These are phyloP conservation scores for Arthrobotrys sphaeroides DNA, from an alignment of 2,329 filamentous ascomycete genomes.

Conservation along the genomic window DNA sequence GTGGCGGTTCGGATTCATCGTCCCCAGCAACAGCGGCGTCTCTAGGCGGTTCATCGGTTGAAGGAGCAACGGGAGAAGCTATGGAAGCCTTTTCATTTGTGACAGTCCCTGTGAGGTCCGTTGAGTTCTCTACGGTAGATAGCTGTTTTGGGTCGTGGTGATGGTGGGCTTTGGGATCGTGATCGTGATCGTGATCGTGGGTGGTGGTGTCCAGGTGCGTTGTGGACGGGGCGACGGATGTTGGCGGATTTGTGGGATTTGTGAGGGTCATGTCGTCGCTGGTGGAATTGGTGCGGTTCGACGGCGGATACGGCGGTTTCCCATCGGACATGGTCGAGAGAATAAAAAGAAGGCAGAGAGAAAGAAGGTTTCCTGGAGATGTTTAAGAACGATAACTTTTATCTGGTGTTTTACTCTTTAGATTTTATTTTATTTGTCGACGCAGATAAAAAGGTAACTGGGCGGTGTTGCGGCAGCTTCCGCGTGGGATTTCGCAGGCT, in stretches of 20 bases:
- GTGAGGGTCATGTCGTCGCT: conserved; percentile 52
- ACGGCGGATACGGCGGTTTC: conserved; percentile 29
- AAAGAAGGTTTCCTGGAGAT: background rate
- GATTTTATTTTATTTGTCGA: background rate
- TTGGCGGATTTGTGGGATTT: conserved; percentile 38
- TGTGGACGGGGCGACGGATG: conserved; percentile 48
- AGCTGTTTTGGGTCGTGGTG: background rate
- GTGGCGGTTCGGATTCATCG: conserved; percentile 13
- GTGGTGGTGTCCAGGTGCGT: conserved; percentile 4
- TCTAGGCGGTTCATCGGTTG: background rate
- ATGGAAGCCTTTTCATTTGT: conserved; percentile 13
- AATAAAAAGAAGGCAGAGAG: background rate
- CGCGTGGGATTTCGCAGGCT: background rate
- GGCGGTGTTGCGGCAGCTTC: conserved; percentile 16
- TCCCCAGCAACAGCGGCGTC: no score
- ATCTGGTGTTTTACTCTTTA: background rate
- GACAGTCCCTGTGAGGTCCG: background rate
- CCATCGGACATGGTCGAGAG: conserved; percentile 25
- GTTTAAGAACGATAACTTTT: background rate
- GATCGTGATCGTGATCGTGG: conserved; percentile 7
- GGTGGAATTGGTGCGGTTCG: conserved; percentile 36
- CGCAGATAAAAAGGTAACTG: background rate
- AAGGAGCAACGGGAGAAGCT: background rate
- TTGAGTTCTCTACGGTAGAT: background rate
- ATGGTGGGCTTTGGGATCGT: background rate